Conservation (phyloP, 2,329 filamentous ascomycete genomes). For the Xylariomycetidae sp. region DNA sequence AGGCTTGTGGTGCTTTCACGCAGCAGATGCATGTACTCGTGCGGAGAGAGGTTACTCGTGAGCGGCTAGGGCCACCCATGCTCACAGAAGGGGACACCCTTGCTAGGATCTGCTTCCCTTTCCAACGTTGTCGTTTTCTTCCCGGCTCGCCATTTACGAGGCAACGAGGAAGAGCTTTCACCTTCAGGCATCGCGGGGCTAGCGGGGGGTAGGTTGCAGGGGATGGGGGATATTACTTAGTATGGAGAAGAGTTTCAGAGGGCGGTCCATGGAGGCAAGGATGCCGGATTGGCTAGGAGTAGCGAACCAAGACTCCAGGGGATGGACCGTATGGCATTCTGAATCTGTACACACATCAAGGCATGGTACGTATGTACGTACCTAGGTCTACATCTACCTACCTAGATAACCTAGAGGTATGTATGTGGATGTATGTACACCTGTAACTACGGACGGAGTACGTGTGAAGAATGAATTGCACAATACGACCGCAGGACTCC, state of each 20-base stretch:
- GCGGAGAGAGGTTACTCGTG: constrained; percentile 22
- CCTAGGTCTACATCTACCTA: too few relatives aligned
- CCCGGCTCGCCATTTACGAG: too few relatives aligned
- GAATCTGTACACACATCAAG: too few relatives aligned
- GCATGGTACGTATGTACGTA: too few relatives aligned
- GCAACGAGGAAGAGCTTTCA: background rate
- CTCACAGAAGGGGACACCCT: too few relatives aligned
- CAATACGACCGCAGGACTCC: too few relatives aligned
- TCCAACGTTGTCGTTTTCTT: too few relatives aligned
- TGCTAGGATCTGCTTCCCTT: constrained; percentile 3
- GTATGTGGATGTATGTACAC: too few relatives aligned
- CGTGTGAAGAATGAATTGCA: too few relatives aligned
- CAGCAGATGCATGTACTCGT: constrained; percentile 12
- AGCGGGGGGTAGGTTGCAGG: constrained; percentile 18
- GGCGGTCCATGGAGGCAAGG: constrained; percentile 11
- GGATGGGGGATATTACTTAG: constrained; percentile 12
- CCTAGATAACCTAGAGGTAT: too few relatives aligned
- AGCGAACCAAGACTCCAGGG: constrained; percentile 1
- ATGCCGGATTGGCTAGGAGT: constrained; percentile 14
- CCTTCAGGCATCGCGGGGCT: constrained; percentile 15
- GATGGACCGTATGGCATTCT: too few relatives aligned
- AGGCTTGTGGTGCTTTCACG: constrained; percentile 17
- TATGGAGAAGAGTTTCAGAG: constrained; percentile 8
- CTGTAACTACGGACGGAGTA: too few relatives aligned
- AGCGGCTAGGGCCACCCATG: constrained; percentile 17